These are phyloP conservation scores for Metschnikowia chrysomelidarum DNA, from an alignment of 805 yeast genomes.

Conservation along the genomic window DNA sequence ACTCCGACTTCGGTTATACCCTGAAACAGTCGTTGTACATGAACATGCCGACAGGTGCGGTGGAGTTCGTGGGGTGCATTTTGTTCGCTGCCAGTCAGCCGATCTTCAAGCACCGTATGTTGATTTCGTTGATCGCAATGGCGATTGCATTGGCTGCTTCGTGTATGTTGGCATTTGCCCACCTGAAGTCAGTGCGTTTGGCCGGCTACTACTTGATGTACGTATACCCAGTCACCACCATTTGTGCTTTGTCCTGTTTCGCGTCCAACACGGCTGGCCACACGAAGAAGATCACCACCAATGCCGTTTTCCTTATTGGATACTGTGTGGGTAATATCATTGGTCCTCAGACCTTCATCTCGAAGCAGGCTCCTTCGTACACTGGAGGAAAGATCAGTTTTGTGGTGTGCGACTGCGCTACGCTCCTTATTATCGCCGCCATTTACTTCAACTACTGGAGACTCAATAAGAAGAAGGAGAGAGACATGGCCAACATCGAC, in stretches of 20 bases:
- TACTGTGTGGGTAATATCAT: constrained; percentile 29
- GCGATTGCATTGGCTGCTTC: constrained; percentile 16
- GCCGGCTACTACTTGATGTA: constrained; percentile 34
- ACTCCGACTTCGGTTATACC: constrained; percentile 24
- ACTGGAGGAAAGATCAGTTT: constrained; percentile 41
- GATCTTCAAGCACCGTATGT: constrained; percentile 32
- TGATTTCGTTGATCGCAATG: constrained; percentile 26
- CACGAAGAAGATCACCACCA: constrained; percentile 31
- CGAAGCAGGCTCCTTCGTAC: constrained; percentile 44
- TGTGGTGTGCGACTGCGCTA: constrained; percentile 24
- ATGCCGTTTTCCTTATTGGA: constrained; percentile 34
- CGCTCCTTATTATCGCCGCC: constrained; percentile 23
- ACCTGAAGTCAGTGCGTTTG: constrained; percentile 19
- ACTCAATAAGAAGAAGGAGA: constrained; percentile 14
- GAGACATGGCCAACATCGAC: constrained; percentile 10
- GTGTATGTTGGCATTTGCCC: constrained; percentile 17
- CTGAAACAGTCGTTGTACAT: constrained; percentile 23
- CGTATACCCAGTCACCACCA: constrained; percentile 29
- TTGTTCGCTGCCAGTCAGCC: constrained; percentile 21
- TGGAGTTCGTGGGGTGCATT: constrained; percentile 26
- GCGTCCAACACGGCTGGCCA: constrained; percentile 31
- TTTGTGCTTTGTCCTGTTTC: constrained; percentile 21
- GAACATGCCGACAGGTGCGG: constrained; percentile 30
- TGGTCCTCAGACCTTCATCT: constrained; percentile 24
- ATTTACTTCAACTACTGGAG: constrained; percentile 14